Conservation (phyloP, 306 rosid genomes). For the Inga laurina region DNA sequence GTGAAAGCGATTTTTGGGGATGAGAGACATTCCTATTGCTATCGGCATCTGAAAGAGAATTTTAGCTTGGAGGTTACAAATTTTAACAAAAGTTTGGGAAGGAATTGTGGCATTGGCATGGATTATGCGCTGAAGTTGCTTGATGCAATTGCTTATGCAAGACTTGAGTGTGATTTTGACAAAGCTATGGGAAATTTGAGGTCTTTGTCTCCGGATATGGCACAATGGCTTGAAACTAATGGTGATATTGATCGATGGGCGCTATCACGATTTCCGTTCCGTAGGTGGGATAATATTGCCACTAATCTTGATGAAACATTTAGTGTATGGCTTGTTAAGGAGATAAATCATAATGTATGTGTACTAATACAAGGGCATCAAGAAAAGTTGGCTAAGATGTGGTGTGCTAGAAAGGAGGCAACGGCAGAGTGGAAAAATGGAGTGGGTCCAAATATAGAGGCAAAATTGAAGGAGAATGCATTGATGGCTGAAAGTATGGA, state of each 20-base stretch:
- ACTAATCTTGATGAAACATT: neutral
- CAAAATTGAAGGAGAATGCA: neutral
- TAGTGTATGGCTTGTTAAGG: neutral
- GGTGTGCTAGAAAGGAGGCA: neutral
- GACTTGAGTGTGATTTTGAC: neutral
- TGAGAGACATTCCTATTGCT: neutral
- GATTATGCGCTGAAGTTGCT: neutral
- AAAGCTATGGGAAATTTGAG: neutral
- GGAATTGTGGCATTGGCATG: neutral
- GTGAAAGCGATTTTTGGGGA: neutral
- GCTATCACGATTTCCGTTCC: neutral
- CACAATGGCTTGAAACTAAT: neutral
- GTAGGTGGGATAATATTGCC: neutral
- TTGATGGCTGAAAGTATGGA: neutral
- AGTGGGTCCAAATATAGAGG: neutral
- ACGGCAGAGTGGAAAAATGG: neutral
- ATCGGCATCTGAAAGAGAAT: neutral
- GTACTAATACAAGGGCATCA: neutral
- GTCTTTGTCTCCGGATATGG: neutral
- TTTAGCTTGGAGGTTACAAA: neutral
- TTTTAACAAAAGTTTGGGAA: neutral
- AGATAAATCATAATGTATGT: neutral
- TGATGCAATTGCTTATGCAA: neutral
- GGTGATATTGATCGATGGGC: neutral
- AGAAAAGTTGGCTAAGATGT: neutral